Evolutionary conservation across 2,329 filamentous ascomycete genomes (phyloP).

Genomic region (Hypoxylon sp.): DNA sequence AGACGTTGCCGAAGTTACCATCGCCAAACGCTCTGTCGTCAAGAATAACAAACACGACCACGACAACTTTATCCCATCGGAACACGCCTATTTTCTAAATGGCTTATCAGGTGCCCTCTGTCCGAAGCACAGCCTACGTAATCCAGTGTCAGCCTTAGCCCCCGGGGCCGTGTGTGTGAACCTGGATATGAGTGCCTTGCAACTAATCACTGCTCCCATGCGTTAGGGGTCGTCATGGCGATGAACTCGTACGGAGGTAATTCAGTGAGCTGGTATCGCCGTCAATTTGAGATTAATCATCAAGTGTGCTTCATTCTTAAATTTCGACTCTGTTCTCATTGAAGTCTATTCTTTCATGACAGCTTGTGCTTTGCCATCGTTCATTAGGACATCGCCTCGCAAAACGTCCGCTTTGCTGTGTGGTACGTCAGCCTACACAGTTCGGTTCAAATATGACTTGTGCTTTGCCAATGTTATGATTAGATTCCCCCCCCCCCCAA

Average conservation of each 20-base stretch:
- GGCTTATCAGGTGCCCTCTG: background rate
- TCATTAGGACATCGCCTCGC: no score
- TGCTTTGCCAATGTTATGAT: background rate
- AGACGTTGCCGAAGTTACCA: background rate
- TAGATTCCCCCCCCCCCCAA: background rate
- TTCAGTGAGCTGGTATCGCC: background rate
- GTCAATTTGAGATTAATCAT: background rate
- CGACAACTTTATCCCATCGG: background rate
- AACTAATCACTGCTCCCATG: conserved; percentile 18
- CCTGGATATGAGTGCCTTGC: conserved; percentile 16
- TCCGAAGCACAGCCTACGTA: background rate
- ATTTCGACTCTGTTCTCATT: background rate
- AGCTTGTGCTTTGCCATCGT: no score
- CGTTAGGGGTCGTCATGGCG: background rate
- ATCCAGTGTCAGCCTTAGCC: background rate
- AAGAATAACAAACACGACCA: no score
- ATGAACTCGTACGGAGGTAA: background rate
- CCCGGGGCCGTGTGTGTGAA: conserved; percentile 14
- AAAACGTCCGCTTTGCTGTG: no score
- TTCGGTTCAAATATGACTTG: background rate
- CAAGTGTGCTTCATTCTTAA: background rate
- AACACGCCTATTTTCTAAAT: background rate
- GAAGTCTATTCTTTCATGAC: no score
- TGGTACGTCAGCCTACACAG: background rate
- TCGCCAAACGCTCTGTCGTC: no score